These are phyloP conservation scores for Boechera retrofracta DNA, from an alignment of 345 rosid species.

Conservation along the genomic window DNA sequence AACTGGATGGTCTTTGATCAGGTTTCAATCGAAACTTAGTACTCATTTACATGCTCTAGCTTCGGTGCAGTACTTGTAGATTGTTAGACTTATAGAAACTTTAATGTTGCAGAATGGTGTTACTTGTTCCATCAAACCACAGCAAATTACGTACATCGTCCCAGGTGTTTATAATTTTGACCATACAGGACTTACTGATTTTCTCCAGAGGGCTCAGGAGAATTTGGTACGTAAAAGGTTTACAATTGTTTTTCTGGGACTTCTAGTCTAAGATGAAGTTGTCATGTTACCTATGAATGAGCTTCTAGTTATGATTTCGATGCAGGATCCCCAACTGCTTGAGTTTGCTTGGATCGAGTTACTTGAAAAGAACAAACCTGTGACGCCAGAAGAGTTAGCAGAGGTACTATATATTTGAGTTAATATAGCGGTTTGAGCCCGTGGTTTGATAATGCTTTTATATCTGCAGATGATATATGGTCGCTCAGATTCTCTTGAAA, in stretches of 20 bases:
- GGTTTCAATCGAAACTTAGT: conserved; percentile 65
- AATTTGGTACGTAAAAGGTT: conserved; percentile 66
- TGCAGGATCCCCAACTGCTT: conserved; percentile 80
- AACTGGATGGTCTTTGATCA: conserved; percentile 99
- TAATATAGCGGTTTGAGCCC: not conserved
- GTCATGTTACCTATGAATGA: conserved; percentile 25
- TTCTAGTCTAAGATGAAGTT: conserved; percentile 7
- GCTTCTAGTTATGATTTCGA: conserved; percentile 15
- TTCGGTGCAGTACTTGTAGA: not conserved
- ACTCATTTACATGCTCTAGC: conserved; percentile 35
- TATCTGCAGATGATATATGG: conserved; percentile 85
- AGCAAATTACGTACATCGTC: conserved; percentile 82
- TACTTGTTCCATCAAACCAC: conserved; percentile 78
- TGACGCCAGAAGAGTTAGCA: conserved; percentile 85
- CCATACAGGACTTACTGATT: conserved; percentile 62
- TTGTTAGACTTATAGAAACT: conserved; percentile 22
- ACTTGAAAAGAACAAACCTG: conserved; percentile 81
- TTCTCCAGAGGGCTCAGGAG: conserved; percentile 65
- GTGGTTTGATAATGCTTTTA: conserved; percentile 47
- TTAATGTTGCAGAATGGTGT: conserved; percentile 69
- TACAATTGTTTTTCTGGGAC: not conserved
- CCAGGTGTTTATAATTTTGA: conserved; percentile 85
- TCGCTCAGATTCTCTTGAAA: conserved; percentile 75
- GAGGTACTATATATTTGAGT: conserved; percentile 61
- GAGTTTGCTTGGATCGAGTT: conserved; percentile 98